Evolutionary conservation across 2,329 filamentous ascomycete genomes (phyloP), one percentile per base, ranked within the genome.

Genomic region (Aspergillus melleus): DNA sequence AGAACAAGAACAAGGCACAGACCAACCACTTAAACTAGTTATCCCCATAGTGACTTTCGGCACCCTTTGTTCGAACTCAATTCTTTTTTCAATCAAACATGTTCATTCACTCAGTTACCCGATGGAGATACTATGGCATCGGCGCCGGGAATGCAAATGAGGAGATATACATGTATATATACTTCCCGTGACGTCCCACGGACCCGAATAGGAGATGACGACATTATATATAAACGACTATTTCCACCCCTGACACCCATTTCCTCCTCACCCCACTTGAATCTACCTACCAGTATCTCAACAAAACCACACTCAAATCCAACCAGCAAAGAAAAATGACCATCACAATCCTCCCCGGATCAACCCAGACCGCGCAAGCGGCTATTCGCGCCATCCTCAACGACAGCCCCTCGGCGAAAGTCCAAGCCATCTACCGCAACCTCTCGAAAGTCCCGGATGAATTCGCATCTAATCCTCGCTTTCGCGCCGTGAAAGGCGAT

Each of bases 361-460:
- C 61, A 4, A 57, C 63, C 4, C 58, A 64, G 54, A 59, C 63
- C 12, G 59, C 54, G 11, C 56, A 36, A 12, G 61, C 59, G 5
- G 49, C 61, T 26, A 65, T 65, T 39, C 49, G 19, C 12, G 54
- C 57, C 46, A 52, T 65, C 11, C 55, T 65, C 22, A 42, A 54
- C 19, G 8, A 49, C 46, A 16, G 19, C 54, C 8, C 52, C 54
- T 6, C 26, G 55, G 24, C 53, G 53, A 2, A 19, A 22, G 47
- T 64, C 20, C 54, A 49, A 26, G 64, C 55, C 19, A 29, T 66
- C 24, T 66, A 66, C 50, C 61, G 62, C 44, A 54, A 66, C 26
- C 49, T 55, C 6, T 46, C 60, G 36, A 56, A 55, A 14, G 56
- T 59, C 11, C 62, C 62, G 6, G 30, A 44, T 8, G 29, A 52